These are phyloP conservation scores for Porpolomopsis calyptriformis DNA, from an alignment of 768 basidiomycete species.

Conservation along the genomic window DNA sequence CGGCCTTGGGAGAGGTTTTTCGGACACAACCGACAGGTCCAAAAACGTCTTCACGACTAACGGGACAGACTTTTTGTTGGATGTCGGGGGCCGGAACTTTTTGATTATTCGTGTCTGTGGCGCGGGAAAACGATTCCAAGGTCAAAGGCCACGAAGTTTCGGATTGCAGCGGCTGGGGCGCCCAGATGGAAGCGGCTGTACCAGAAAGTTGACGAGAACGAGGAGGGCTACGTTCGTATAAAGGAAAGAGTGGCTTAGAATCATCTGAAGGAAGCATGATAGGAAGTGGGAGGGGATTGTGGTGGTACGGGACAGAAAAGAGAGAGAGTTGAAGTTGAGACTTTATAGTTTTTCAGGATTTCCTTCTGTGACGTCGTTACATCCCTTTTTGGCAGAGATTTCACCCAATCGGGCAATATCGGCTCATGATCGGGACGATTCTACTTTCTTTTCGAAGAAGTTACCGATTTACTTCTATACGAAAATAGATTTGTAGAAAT, in stretches of 20 bases:
- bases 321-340: slow-evolving; percentile 11
- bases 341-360: slow-evolving; percentile 21
- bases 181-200: slow-evolving; percentile 63
- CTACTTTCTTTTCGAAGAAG: neutral
- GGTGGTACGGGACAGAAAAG: slow-evolving; percentile 35
- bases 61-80: slow-evolving; percentile 17
- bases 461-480: neutral
- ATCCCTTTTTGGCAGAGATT: slow-evolving; percentile 9
- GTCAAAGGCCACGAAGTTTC: slow-evolving; percentile 60
- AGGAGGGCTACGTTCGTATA: slow-evolving; percentile 32
- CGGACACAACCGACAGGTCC: slow-evolving; percentile 30
- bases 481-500: neutral
- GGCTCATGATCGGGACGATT: slow-evolving; percentile 1
- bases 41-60: slow-evolving; percentile 54
- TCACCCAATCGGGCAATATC: slow-evolving; percentile 1
- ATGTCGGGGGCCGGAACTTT: slow-evolving; percentile 16
- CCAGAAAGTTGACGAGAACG: slow-evolving; percentile 32
- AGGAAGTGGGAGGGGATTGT: slow-evolving; percentile 23
- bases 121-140: slow-evolving; percentile 50
- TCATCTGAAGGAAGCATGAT: slow-evolving; percentile 25
- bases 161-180: slow-evolving; percentile 63
- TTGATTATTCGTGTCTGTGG: slow-evolving; percentile 31
- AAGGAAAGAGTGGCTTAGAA: slow-evolving; percentile 25
- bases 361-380: slow-evolving; percentile 14
- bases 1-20: slow-evolving; percentile 26